These are phyloP conservation scores for Aspergillus sp. DNA, from an alignment of 2,329 filamentous ascomycete genomes.

Conservation along the genomic window DNA sequence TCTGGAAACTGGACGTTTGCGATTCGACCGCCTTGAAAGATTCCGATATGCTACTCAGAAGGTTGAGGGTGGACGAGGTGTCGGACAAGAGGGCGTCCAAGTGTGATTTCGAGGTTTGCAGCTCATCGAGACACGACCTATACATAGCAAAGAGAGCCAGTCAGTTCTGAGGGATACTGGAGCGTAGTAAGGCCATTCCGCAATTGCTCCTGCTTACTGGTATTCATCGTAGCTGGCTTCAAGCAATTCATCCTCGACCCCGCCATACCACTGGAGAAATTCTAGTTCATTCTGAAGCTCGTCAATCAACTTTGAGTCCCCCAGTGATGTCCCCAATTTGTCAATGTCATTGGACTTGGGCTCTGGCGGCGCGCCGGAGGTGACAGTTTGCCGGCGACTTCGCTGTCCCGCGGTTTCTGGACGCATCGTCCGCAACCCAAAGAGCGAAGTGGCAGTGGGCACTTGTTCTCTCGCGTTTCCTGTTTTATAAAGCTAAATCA, in stretches of 20 bases:
- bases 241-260: conserved; percentile 60
- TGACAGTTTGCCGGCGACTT: conserved; percentile 31
- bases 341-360: conserved; percentile 17
- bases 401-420: conserved; percentile 25
- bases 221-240: conserved; percentile 82
- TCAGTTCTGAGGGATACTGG: too few species aligned
- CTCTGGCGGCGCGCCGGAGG: conserved; percentile 27
- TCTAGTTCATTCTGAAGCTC: conserved; percentile 53
- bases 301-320: conserved; percentile 16
- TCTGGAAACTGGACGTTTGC: conserved; percentile 88
- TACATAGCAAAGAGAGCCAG: neutral
- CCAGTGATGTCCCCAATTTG: conserved; percentile 9
- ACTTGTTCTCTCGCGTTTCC: neutral
- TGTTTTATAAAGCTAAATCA: neutral
- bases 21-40: conserved; percentile 82
- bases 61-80: conserved; percentile 65
- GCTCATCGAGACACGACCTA: conserved; percentile 72
- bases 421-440: conserved; percentile 15
- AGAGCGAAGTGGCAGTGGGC: neutral
- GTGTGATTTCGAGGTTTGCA: conserved; percentile 72
- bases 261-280: conserved; percentile 53
- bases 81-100: conserved; percentile 71
- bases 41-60: conserved; percentile 71
- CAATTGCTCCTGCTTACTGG: conserved; percentile 47
- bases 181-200: neutral